A percentile compares a stretch with the other conserved stretches of the same genome.
Conservation (phyloP, 371 early-diverging fungal species). For the Dichotomocladium elegans region DNA sequence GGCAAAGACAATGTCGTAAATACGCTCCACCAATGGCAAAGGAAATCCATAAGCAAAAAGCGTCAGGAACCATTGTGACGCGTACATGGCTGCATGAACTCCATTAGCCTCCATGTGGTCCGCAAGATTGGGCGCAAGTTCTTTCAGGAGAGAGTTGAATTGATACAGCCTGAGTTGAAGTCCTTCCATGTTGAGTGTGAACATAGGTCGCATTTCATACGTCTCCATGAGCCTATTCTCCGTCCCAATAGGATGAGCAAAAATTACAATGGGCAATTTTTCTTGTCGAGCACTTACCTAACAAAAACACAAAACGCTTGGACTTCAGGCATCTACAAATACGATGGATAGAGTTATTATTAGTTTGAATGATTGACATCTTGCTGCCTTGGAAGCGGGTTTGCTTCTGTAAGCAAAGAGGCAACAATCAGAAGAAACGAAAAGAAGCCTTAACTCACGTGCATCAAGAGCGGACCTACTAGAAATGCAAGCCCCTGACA, state of each 20-base stretch:
- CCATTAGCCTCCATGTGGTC: conserved; percentile 70
- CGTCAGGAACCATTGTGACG: conserved; percentile 91
- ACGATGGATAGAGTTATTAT: neutral
- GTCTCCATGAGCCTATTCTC: conserved; percentile 71
- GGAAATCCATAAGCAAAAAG: conserved; percentile 87
- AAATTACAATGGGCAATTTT: neutral
- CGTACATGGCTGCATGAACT: conserved; percentile 87
- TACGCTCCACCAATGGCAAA: conserved; percentile 68
- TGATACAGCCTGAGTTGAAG: conserved; percentile 83
- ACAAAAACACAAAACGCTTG: conserved; percentile 92
- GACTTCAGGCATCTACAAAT: conserved; percentile 76
- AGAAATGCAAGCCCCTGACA: conserved; percentile 94
- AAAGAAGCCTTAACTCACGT: conserved; percentile 45
- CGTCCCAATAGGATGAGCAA: neutral
- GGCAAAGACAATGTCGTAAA: conserved; percentile 81
- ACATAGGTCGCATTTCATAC: conserved; percentile 83
- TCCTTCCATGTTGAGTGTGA: conserved; percentile 82
- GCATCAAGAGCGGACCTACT: conserved; percentile 85
- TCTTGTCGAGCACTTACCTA: conserved; percentile 27
- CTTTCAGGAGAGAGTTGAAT: conserved; percentile 75
- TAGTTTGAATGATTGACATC: neutral
- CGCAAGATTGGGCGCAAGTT: conserved; percentile 72
- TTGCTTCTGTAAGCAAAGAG: too few relatives aligned
- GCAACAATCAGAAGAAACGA: too few relatives aligned
- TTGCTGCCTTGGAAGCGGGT: neutral